Conservation (phyloP, 129 eudicot species). For the sunflower (Helianthus annuus) region HanXRQr2.0-SUNRISE NC_035448.2:162570509-162571008, state of each 20-base stretch:
- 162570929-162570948: slow-evolving; percentile 88
- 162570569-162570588: slow-evolving; percentile 63
- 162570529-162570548: slow-evolving; percentile 67
- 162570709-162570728: slow-evolving; percentile 61
- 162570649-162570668: slow-evolving; percentile 91
- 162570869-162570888: slow-evolving; percentile 4
- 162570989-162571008: not conserved
- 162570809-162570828: slow-evolving; percentile 80
- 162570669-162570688: slow-evolving; percentile 75
- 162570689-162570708: slow-evolving; percentile 77
- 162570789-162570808: slow-evolving; percentile 82
- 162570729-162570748: slow-evolving; percentile 68
- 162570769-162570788: slow-evolving; percentile 90
- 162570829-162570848: slow-evolving; percentile 99
- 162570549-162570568: slow-evolving; percentile 48
- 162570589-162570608: slow-evolving; percentile 80
- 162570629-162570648: slow-evolving; percentile 69
- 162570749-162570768: slow-evolving; percentile 81
- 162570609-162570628: slow-evolving; percentile 43
- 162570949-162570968: slow-evolving; percentile 85
- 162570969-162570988: slow-evolving; percentile 63
- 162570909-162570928: slow-evolving; percentile 18
- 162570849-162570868: slow-evolving; percentile 30
- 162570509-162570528: slow-evolving; percentile 69
- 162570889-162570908: not conserved